phyloP scores from a whole-genome alignment of 768 basidiomycete species.

The Hysterangium stoloniferum region DNA sequence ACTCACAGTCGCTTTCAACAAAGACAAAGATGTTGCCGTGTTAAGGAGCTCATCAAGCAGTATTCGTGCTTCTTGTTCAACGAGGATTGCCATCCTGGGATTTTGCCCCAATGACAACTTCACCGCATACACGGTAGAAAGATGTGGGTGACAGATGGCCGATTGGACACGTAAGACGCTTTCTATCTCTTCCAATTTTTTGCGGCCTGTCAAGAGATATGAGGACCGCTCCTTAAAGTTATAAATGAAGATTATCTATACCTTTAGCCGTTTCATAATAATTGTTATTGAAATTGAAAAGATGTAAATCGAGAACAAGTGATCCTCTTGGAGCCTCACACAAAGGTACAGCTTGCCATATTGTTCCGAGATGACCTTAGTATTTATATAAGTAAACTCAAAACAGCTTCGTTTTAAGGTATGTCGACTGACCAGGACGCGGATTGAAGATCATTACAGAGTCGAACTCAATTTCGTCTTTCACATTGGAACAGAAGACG shows the following conservation, averaged over 20 bases:
- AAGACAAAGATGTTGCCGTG: slow-evolving; percentile 65
- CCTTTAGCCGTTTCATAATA: slow-evolving; percentile 69
- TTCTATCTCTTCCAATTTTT: slow-evolving; percentile 63
- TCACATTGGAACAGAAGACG: slow-evolving; percentile 21
- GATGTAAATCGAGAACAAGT: slow-evolving; percentile 58
- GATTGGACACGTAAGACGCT: slow-evolving; percentile 56
- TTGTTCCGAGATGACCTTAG: slow-evolving; percentile 54
- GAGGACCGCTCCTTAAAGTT: background rate
- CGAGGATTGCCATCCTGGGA: slow-evolving; percentile 56
- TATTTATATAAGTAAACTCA: background rate
- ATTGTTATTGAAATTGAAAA: slow-evolving; percentile 54
- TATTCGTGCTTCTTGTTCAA: slow-evolving; percentile 61
- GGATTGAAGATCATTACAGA: slow-evolving; percentile 69
- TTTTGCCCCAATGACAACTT: slow-evolving; percentile 49
- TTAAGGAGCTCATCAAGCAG: slow-evolving; percentile 69
- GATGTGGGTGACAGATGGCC: slow-evolving; percentile 52
- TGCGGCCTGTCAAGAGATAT: slow-evolving; percentile 36
- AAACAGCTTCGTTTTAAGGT: background rate
- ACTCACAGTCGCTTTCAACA: slow-evolving; percentile 60
- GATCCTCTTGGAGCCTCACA: slow-evolving; percentile 54
- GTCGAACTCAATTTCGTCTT: slow-evolving; percentile 48
- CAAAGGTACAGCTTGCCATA: slow-evolving; percentile 69
- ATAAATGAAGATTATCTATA: slow-evolving; percentile 11
- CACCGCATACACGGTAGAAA: slow-evolving; percentile 60
- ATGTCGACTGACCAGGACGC: slow-evolving; percentile 40